A percentile compares a stretch with the other conserved stretches of the same genome.
Evolutionary conservation across 768 basidiomycete species (phyloP).

Genomic region (Tylopilus subfusipes): DNA sequence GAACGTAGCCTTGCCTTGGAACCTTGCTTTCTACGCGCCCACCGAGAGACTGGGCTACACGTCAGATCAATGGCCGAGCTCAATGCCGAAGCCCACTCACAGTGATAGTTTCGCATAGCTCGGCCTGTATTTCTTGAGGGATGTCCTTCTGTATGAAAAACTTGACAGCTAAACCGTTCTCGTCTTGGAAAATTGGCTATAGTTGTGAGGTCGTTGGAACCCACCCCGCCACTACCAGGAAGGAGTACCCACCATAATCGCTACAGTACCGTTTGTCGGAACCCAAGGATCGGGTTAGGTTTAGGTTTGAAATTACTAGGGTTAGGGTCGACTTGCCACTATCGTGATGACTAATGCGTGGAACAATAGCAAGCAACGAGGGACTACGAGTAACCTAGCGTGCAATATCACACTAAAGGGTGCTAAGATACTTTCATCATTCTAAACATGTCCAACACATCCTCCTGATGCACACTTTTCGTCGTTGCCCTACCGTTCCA

Average conservation of each 20-base stretch:
- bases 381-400: neutral
- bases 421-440: conserved; percentile 34
- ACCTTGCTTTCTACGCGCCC: conserved; percentile 77
- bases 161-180: conserved; percentile 64
- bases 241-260: conserved; percentile 20
- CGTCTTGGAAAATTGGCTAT: conserved; percentile 72
- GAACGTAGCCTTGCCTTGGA: conserved; percentile 70
- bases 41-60: conserved; percentile 54
- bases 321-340: conserved; percentile 17
- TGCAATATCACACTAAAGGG: neutral
- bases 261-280: conserved; percentile 3
- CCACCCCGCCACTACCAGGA: neutral
- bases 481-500: conserved; percentile 34
- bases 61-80: conserved; percentile 4
- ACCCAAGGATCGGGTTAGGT: conserved; percentile 35
- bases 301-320: conserved; percentile 18
- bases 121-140: conserved; percentile 60
- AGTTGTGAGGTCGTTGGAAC: conserved; percentile 1
- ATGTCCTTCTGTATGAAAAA: conserved; percentile 85
- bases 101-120: conserved; percentile 70
- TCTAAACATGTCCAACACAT: conserved; percentile 44
- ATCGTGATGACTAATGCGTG: conserved; percentile 9
- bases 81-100: conserved; percentile 33
- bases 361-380: neutral
- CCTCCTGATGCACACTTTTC: conserved; percentile 38